Evolutionary conservation across 768 basidiomycete species (phyloP).

Genomic region (Mycena pura): DNA sequence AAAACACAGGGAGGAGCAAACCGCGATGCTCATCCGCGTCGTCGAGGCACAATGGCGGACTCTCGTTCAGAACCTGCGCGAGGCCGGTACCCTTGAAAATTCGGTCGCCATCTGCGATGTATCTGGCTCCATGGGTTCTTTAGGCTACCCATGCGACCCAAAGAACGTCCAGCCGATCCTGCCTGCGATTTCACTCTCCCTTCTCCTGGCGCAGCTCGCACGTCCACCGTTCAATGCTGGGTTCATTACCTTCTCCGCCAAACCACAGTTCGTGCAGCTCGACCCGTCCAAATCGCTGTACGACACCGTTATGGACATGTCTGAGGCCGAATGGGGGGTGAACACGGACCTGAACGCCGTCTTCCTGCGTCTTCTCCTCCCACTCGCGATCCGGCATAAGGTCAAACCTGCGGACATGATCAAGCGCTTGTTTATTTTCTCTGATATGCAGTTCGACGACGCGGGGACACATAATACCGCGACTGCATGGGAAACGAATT

Average conservation of each 20-base stretch:
- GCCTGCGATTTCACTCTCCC: conserved; percentile 68
- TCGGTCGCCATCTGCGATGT: conserved; percentile 76
- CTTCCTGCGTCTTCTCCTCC: conserved; percentile 67
- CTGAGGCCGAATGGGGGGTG: conserved; percentile 49
- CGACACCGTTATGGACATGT: conserved; percentile 47
- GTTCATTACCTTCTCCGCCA: conserved; percentile 72
- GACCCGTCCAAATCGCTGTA: conserved; percentile 49
- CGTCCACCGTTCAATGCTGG: conserved; percentile 67
- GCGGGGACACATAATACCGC: too few species aligned
- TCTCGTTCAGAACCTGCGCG: conserved; percentile 58
- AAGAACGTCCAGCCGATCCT: conserved; percentile 53
- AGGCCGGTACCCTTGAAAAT: conserved; percentile 63
- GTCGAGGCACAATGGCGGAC: conserved; percentile 73
- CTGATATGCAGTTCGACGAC: conserved; percentile 80
- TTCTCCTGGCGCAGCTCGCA: conserved; percentile 67
- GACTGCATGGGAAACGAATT: conserved; percentile 63
- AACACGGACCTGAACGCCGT: conserved; percentile 71
- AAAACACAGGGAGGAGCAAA: conserved; percentile 38
- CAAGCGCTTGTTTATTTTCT: conserved; percentile 77
- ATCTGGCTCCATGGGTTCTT: conserved; percentile 71
- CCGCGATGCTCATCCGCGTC: conserved; percentile 48
- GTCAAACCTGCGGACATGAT: conserved; percentile 76
- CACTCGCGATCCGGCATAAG: conserved; percentile 60
- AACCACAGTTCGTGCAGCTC: conserved; percentile 57
- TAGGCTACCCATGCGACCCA: conserved; percentile 10